Evolutionary conservation across 2,329 filamentous ascomycete genomes (phyloP), one percentile per base, ranked within the genome.

Genomic region (Paecilomyces variotii): DNA sequence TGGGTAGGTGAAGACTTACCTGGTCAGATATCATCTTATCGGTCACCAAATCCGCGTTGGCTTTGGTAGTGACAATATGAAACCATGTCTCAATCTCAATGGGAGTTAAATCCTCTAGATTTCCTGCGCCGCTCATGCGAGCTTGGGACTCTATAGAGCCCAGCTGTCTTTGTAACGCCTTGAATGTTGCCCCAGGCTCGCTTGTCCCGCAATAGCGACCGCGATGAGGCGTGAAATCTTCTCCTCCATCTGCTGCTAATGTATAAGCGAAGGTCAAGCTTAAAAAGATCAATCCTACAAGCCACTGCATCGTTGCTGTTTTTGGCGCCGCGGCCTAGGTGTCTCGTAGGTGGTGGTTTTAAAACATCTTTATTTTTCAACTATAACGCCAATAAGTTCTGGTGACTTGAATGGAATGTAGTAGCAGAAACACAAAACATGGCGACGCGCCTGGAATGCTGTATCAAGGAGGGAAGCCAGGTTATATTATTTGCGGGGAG

Each of bases 31-130:
- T 63, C 69, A 75, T 74, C 32, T 61, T 62, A 58, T 72, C 68
- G 2, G 70, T 68, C 14, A 74, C 69, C 32, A 65, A 60, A 14
- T 61, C 55, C 2, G 62, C 63, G 53, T 69, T 62, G 3, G 66
- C 68, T 45, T 65, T 63, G 59, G 70, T 72, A 56, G 68, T 70
- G 49, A 79, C 65, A 50, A 79, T 70, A 62, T 79, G 77, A 56
- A 79, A 75, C 66, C 74, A 78, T 24, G 72, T 75, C 7, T 74
- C 70, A 27, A 77, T 70, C 55, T 71, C 66, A 52, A 76, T 74
- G 12, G 67, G 66, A 3, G 59, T 54, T 19, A 61, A 32, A 5
- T 55, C 59, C 10, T 64, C 58, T 7, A 68, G 65, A 26, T 59
- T 62, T 32, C 65, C 64, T n/a, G 55, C 58, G 32, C 24, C 52